Conservation (phyloP, 352 stramenopile genomes). For the Globisporangium radiosum region DNA sequence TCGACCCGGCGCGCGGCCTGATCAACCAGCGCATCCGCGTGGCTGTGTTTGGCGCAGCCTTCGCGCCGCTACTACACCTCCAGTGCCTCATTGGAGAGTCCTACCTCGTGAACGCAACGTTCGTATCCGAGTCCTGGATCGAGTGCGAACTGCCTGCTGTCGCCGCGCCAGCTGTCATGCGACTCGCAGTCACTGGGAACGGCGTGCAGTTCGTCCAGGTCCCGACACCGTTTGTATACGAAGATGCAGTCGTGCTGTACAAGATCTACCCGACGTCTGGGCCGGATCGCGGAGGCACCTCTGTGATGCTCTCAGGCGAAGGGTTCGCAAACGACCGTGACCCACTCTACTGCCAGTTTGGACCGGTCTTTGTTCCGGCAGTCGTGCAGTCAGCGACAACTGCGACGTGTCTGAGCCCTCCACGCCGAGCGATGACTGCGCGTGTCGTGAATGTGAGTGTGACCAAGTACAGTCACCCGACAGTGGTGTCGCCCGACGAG, state of each 20-base stretch:
- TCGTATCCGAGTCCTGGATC: conserved; percentile 20
- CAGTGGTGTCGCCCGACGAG: not conserved
- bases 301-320: conserved; percentile 24
- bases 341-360: conserved; percentile 34
- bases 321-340: conserved; percentile 15
- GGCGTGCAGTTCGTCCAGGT: conserved; percentile 21
- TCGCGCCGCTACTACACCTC: conserved; percentile 21
- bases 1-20: conserved; percentile 17
- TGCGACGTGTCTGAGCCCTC: conserved; percentile 22
- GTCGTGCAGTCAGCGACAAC: conserved; percentile 12
- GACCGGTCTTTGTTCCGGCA: conserved; percentile 17
- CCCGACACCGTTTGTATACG: conserved; percentile 25
- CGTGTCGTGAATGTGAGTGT: conserved; percentile 22
- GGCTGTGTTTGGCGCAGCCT: conserved; percentile 18
- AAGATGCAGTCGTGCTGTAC: conserved; percentile 33
- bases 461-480: conserved; percentile 7
- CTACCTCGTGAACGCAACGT: conserved; percentile 15
- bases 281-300: conserved; percentile 33
- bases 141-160: conserved; percentile 28
- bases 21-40: conserved; percentile 16
- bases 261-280: conserved; percentile 35
- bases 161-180: not conserved
- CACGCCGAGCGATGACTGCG: conserved; percentile 9
- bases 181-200: conserved; percentile 24
- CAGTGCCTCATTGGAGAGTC: conserved; percentile 37